Percentiles rank a stretch among this genome's conserved stretches.
Conservation (phyloP, 2,329 filamentous ascomycete species). For the Aspergillus aculeatus region DNA sequence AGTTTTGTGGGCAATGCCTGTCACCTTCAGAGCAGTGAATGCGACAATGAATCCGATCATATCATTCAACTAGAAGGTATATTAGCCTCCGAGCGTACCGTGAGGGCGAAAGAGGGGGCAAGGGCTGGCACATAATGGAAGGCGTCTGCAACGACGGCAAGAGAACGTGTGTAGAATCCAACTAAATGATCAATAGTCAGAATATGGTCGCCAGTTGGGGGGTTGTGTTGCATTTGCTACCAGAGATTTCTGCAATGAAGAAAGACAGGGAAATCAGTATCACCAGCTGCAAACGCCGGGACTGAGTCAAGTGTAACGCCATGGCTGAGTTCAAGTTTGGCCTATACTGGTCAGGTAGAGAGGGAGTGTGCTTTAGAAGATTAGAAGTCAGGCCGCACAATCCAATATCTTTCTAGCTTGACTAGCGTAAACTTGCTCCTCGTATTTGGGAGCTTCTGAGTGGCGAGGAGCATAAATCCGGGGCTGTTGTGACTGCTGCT, state of each 20-base stretch:
- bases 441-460: too few species aligned
- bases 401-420: too few species aligned
- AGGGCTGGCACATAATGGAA: slow-evolving; percentile 63
- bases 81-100: slow-evolving; percentile 6
- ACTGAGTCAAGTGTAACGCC: neutral
- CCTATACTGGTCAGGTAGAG: too few species aligned
- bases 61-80: slow-evolving; percentile 59
- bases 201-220: neutral
- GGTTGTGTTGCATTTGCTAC: neutral
- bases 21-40: slow-evolving; percentile 60
- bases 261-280: slow-evolving; percentile 20
- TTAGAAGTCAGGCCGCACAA: too few species aligned
- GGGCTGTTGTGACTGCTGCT: too few species aligned
- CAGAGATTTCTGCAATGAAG: slow-evolving; percentile 21
- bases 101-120: slow-evolving; percentile 21
- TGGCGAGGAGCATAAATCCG: too few species aligned
- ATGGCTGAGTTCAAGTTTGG: neutral
- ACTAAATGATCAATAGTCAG: slow-evolving; percentile 38
- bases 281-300: slow-evolving; percentile 16
- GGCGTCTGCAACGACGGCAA: slow-evolving; percentile 71
- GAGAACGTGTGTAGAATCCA: slow-evolving; percentile 65
- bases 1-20: too few species aligned
- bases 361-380: too few species aligned
- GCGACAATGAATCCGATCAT: slow-evolving; percentile 67
- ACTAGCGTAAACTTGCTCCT: too few species aligned